phyloP scores from a whole-genome alignment of 2,329 filamentous ascomycete genomes.

The Hypomyces perniciosus region DNA sequence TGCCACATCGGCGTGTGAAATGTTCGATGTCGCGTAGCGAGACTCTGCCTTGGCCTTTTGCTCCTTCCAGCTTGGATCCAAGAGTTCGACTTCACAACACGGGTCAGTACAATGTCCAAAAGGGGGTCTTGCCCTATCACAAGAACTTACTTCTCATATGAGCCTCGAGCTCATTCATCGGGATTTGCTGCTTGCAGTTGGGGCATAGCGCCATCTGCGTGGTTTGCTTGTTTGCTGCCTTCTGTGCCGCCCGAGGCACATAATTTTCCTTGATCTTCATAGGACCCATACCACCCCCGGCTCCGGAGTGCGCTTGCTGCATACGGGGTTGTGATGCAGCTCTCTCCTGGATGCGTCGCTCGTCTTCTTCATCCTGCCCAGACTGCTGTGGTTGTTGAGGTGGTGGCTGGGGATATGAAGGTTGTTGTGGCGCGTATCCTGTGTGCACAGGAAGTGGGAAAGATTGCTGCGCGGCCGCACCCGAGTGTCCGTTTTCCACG shows the following conservation, averaged over 20 bases:
- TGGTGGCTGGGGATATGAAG: constrained; percentile 28
- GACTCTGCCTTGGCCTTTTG: constrained; percentile 85
- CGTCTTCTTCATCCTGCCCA: constrained; percentile 56
- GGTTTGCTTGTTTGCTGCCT: constrained; percentile 59
- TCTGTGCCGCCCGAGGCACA: constrained; percentile 73
- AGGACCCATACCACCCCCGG: constrained; percentile 58
- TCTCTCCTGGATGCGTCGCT: constrained; percentile 57
- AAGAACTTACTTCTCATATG: constrained; percentile 75
- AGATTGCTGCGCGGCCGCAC: constrained; percentile 24
- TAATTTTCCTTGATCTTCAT: constrained; percentile 95
- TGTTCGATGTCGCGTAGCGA: constrained; percentile 76
- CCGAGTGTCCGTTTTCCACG: constrained; percentile 45
- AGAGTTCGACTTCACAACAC: constrained; percentile 63
- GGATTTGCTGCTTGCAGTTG: constrained; percentile 88
- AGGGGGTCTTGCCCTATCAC: neutral
- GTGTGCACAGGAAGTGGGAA: constrained; percentile 42
- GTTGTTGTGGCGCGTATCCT: constrained; percentile 34
- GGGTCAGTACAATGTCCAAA: neutral
- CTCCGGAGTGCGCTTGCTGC: constrained; percentile 73
- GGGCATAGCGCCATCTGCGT: constrained; percentile 73
- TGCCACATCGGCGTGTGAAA: constrained; percentile 80
- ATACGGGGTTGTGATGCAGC: constrained; percentile 56
- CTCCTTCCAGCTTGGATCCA: constrained; percentile 93
- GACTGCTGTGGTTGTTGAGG: constrained; percentile 31
- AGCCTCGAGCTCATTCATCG: constrained; percentile 78